Percentiles rank a stretch among this genome's conserved stretches.
Evolutionary conservation across 148 eudicot species (phyloP).

Genomic region (Amaranthus cruentus): DNA sequence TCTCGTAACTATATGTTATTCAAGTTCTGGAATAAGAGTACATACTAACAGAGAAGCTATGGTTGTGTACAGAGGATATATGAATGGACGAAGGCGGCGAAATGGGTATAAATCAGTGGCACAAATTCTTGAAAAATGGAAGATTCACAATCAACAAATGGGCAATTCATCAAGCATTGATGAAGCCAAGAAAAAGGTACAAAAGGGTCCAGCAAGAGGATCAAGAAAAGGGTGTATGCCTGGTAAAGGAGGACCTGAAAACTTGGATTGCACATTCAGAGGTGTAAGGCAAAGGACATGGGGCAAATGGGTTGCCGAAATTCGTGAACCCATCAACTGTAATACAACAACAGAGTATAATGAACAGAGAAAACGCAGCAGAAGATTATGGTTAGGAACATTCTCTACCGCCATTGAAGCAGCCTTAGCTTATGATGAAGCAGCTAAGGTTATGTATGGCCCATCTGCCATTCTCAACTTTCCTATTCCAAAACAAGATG

Average conservation of each 20-base stretch:
- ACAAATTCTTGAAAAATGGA: slow-evolving; percentile 37
- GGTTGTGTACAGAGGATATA: slow-evolving; percentile 17
- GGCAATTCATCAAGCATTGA: background rate
- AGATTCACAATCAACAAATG: slow-evolving; percentile 22
- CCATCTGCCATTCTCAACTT: slow-evolving; percentile 41
- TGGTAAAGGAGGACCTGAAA: slow-evolving; percentile 57
- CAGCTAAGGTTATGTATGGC: slow-evolving; percentile 50
- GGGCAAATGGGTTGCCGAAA: slow-evolving; percentile 65
- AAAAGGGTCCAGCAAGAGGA: slow-evolving; percentile 37
- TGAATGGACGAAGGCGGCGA: slow-evolving; percentile 26
- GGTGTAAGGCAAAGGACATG: slow-evolving; percentile 50
- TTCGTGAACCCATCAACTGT: slow-evolving; percentile 36
- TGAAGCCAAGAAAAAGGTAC: slow-evolving; percentile 17
- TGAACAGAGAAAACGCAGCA: slow-evolving; percentile 23
- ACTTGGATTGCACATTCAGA: slow-evolving; percentile 34
- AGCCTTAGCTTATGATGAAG: slow-evolving; percentile 47
- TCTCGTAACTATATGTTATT: too few species aligned
- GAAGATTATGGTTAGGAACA: slow-evolving; percentile 48
- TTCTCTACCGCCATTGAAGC: slow-evolving; percentile 43
- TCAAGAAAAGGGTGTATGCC: slow-evolving; percentile 52
- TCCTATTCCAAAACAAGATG: slow-evolving; percentile 14
- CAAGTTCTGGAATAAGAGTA: background rate
- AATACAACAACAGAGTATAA: background rate
- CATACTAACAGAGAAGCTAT: background rate
- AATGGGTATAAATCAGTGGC: slow-evolving; percentile 28